Evolutionary conservation across 2,329 filamentous ascomycete genomes (phyloP).

Genomic region (Sarocladiaceae sp.): DNA sequence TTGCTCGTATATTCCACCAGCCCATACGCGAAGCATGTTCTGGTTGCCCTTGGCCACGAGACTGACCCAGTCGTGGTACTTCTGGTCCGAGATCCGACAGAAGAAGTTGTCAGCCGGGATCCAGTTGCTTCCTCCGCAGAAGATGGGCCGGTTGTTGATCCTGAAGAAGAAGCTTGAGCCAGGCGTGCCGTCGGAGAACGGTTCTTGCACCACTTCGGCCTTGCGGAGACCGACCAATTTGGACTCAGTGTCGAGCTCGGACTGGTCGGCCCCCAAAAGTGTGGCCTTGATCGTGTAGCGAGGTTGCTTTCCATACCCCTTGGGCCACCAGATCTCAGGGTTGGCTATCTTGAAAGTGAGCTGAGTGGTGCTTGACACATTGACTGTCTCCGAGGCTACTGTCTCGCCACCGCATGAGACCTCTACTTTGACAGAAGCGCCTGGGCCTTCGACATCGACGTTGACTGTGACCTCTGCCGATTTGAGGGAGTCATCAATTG

Average conservation of each 20-base stretch:
- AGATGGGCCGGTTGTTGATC: conserved; percentile 66
- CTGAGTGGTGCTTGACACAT: conserved; percentile 32
- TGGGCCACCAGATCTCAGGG: conserved; percentile 66
- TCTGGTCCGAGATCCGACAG: conserved; percentile 55
- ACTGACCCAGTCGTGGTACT: conserved; percentile 65
- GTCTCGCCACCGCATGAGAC: too few relatives aligned
- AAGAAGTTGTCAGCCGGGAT: conserved; percentile 73
- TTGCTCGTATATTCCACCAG: conserved; percentile 50
- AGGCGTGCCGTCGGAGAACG: conserved; percentile 57
- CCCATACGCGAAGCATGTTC: conserved; percentile 23
- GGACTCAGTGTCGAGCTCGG: conserved; percentile 47
- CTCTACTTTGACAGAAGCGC: conserved; percentile 40
- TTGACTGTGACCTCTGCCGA: conserved; percentile 43
- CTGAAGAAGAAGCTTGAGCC: conserved; percentile 76
- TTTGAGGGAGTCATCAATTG: conserved; percentile 38
- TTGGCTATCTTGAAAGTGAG: conserved; percentile 36
- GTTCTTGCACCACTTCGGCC: conserved; percentile 49
- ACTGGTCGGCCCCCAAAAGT: conserved; percentile 38
- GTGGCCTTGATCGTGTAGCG: conserved; percentile 62
- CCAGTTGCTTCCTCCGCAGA: conserved; percentile 73
- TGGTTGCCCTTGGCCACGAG: conserved; percentile 47
- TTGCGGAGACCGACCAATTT: conserved; percentile 62
- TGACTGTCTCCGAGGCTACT: conserved; percentile 50
- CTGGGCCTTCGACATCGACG: conserved; percentile 40
- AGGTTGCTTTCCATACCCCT: conserved; percentile 64